Evolutionary conservation across 495 filamentous ascomycete genomes (phyloP).

Genomic region (Tuber melanosporum): DNA sequence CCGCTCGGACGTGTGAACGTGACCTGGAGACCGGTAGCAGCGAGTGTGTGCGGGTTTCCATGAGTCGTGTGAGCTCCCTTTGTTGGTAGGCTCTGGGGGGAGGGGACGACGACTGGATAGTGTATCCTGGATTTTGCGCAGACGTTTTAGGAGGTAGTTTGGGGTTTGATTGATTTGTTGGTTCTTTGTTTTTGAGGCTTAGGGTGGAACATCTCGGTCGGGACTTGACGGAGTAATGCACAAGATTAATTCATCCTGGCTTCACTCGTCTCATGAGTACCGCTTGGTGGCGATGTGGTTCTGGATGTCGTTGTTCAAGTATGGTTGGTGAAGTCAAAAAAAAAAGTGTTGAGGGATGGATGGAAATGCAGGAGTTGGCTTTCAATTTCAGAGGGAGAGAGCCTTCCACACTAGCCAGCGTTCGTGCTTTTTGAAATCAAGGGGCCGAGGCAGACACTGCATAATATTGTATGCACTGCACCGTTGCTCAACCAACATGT

Average conservation of each 20-base stretch:
- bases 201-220: not conserved
- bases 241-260: not conserved
- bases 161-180: not conserved
- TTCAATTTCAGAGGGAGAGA: not conserved
- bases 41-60: slow-evolving; percentile 8
- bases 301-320: not conserved
- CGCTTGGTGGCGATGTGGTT: not conserved
- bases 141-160: not conserved
- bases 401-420: not conserved
- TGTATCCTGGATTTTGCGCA: not conserved
- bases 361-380: not conserved
- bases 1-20: slow-evolving; percentile 54
- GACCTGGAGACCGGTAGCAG: slow-evolving; percentile 34
- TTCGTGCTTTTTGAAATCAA: not conserved
- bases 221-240: not conserved
- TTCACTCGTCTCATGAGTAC: not conserved
- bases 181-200: not conserved
- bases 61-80: not conserved
- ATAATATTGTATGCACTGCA: not conserved
- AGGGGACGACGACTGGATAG: not conserved
- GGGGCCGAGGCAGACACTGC: not conserved
- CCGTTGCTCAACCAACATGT: not conserved
- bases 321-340: not conserved
- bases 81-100: not conserved
- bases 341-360: not conserved